Conservation (phyloP, 2,329 filamentous ascomycete genomes). For the Colletotrichum orbiculare region DNA sequence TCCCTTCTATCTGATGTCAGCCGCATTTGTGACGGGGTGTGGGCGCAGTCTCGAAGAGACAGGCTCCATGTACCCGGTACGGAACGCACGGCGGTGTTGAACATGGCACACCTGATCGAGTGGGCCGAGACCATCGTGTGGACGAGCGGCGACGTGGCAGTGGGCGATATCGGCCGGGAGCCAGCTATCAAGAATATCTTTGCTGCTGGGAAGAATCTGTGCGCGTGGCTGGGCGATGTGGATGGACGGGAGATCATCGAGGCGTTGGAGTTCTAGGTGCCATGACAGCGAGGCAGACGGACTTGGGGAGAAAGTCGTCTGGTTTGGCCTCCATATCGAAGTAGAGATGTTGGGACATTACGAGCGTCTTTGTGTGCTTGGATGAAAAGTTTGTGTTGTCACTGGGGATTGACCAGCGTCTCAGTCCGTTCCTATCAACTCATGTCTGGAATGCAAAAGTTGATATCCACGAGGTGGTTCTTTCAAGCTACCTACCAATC, state of each 20-base stretch:
- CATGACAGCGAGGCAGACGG: background rate
- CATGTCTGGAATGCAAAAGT: no score
- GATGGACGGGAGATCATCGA: background rate
- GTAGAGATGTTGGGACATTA: no score
- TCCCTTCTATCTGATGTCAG: constrained; percentile 46
- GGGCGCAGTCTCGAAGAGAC: constrained; percentile 45
- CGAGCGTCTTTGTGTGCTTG: no score
- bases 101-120: constrained; percentile 43
- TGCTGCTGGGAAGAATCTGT: constrained; percentile 41
- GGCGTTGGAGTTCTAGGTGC: background rate
- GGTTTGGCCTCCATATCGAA: no score
- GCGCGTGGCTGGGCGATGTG: constrained; percentile 40
- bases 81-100: constrained; percentile 43
- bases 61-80: constrained; percentile 43
- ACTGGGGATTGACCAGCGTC: no score
- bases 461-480: no score
- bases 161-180: background rate
- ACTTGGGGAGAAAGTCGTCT: no score
- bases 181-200: constrained; percentile 20
- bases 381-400: no score
- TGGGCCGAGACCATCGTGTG: constrained; percentile 45
- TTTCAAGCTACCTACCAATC: no score
- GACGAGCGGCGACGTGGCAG: background rate
- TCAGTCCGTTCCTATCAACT: no score
- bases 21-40: constrained; percentile 45